These are phyloP conservation scores for Chytriomyces sp. DNA, from an alignment of 192 early-diverging fungal species.

Conservation along the genomic window DNA sequence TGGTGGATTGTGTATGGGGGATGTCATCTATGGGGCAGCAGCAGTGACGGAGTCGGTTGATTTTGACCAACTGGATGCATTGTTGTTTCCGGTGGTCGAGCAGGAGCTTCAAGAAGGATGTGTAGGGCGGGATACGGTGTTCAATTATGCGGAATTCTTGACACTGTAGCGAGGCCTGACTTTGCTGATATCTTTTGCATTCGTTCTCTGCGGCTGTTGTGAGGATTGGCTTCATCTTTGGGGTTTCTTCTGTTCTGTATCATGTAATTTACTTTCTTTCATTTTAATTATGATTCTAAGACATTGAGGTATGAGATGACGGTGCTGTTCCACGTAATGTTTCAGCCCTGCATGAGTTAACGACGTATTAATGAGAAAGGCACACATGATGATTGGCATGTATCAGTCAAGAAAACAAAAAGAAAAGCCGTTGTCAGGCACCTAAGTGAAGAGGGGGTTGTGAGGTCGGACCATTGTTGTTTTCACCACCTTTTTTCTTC, in stretches of 20 bases:
- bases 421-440: too few species aligned
- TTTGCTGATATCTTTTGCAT: neutral
- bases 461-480: too few species aligned
- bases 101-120: neutral
- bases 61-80: neutral
- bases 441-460: too few species aligned
- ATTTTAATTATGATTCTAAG: neutral
- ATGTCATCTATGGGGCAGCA: neutral
- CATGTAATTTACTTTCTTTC: rapidly evolving
- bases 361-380: too few species aligned
- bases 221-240: neutral
- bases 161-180: too few species aligned
- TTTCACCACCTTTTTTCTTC: too few species aligned
- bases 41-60: neutral
- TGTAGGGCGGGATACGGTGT: neutral
- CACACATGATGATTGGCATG: too few species aligned
- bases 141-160: too few species aligned
- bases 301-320: too few species aligned
- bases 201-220: neutral
- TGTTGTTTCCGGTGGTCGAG: neutral
- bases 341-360: too few species aligned
- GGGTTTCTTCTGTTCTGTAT: neutral
- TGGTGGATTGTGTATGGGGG: neutral
- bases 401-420: too few species aligned
- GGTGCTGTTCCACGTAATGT: too few species aligned